phyloP scores from a whole-genome alignment of 1,284 basidiomycete genomes.

The Rhodotorula sp. region DNA sequence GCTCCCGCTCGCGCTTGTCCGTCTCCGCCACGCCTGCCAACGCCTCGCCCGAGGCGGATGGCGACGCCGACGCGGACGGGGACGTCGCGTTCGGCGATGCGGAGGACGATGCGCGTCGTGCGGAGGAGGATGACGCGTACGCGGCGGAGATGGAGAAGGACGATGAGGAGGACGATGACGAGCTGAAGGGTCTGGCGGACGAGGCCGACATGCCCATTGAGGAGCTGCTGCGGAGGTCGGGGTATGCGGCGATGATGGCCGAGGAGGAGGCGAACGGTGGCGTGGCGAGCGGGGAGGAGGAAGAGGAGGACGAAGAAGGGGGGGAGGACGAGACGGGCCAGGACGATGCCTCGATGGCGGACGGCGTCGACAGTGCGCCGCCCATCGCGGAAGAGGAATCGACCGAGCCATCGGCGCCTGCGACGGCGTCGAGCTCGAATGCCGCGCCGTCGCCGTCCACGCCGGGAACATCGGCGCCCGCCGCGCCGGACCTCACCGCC shows the following conservation, averaged over 20 bases:
- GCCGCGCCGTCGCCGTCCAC: constrained; percentile 11
- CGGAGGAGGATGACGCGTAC: constrained; percentile 28
- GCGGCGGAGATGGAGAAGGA: constrained; percentile 43
- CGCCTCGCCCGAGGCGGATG: constrained; percentile 4
- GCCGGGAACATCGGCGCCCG: constrained; percentile 13
- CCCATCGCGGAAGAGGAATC: neutral
- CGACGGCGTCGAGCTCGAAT: neutral
- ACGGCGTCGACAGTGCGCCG: neutral
- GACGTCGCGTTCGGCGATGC: constrained; percentile 28
- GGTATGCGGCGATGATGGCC: constrained; percentile 37
- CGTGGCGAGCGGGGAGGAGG: constrained; percentile 20
- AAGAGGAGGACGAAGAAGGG: constrained; percentile 24
- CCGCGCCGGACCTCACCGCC: constrained; percentile 49
- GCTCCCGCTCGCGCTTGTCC: constrained; percentile 27
- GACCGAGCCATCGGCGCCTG: neutral
- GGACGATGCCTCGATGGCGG: constrained; percentile 1
- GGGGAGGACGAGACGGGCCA: neutral
- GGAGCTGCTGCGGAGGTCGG: constrained; percentile 30
- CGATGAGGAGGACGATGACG: constrained; percentile 45
- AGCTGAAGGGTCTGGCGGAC: constrained; percentile 42
- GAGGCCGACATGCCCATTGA: constrained; percentile 42
- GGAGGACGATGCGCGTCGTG: constrained; percentile 24
- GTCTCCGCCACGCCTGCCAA: constrained; percentile 34
- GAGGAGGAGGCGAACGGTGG: constrained; percentile 33
- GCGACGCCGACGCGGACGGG: constrained; percentile 18